Evolutionary conservation across 2,329 filamentous ascomycete genomes (phyloP).

Genomic region (Mariannaea elegans): DNA sequence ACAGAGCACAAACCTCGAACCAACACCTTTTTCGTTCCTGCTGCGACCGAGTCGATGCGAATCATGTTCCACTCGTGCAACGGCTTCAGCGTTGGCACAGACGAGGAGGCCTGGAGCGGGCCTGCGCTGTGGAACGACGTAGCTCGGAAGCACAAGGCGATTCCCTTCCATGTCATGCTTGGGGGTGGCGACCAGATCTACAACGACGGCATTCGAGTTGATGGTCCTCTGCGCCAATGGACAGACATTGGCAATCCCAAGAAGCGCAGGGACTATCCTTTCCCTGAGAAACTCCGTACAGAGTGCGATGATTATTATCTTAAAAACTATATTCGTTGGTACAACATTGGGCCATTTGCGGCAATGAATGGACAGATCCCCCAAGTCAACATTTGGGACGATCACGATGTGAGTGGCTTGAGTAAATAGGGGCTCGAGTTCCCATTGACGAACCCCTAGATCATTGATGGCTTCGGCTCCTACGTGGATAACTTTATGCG

Average conservation of each 20-base stretch:
- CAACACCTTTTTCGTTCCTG: constrained; percentile 88
- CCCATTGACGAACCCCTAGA: constrained; percentile 63
- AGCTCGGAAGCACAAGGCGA: constrained; percentile 77
- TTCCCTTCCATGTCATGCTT: constrained; percentile 94
- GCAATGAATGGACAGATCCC: constrained; percentile 90
- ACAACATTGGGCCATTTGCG: constrained; percentile 83
- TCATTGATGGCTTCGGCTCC: constrained; percentile 91
- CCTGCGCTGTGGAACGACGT: constrained; percentile 97
- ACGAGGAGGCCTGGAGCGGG: constrained; percentile 86
- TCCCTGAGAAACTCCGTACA: constrained; percentile 79
- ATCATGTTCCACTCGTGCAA: constrained; percentile 99
- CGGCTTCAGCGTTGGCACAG: constrained; percentile 89
- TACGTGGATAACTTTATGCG: constrained; percentile 95
- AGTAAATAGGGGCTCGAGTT: background rate
- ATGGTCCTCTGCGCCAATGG: constrained; percentile 84
- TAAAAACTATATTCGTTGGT: constrained; percentile 88
- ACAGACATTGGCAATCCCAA: constrained; percentile 83
- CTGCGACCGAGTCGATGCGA: constrained; percentile 86
- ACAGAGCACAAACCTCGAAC: constrained; percentile 62
- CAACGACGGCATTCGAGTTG: constrained; percentile 89
- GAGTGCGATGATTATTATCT: constrained; percentile 92
- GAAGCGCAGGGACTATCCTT: constrained; percentile 81
- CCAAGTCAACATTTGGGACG: constrained; percentile 98
- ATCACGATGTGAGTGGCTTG: constrained; percentile 74
- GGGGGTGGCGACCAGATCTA: constrained; percentile 97